Base-by-base conservation (phyloP, 2,329 filamentous ascomycete species). In the Colletotrichum sp. region DNA sequence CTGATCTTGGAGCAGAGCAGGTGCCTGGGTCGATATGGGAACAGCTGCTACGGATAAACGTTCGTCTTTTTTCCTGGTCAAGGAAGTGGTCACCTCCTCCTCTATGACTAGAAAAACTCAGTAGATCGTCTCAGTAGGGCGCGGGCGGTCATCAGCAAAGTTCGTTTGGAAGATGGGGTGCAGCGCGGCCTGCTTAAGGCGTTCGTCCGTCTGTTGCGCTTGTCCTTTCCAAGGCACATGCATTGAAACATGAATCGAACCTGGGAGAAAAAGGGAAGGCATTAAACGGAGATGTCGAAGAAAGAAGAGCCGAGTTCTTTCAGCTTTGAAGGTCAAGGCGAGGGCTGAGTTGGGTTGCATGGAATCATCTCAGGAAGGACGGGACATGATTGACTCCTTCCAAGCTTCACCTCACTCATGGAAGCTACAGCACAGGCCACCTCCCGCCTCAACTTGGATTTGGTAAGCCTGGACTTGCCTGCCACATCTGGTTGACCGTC, bases 251-350 rank as follows among this genome's bases (percentile, higher is more conserved):
- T 55, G 62, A 26, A 57, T 63, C 62, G 63, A 44, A 13, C n/a
- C 49, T 68, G 52, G 24, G 63, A 68, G 34, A 15, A 10, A 16
- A 57, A 28, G 62, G 15, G 68, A 30, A 49, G 18, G 30, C 30
- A 4, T 32, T 21, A 13, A 30, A 36, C 21, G 64, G 49, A 32
- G 16, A 52, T 16, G 59, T 60, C 28, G 26, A 71, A 60, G 59
- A 60, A 2, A 39, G 26, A 36, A 36, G 49, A 30, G 32, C 36
- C 67, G 36, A 28, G 59, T 15, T 21, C 18, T 30, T 44, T 32
- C 60, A 71, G 60, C 62, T 72, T 52, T 75, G 72, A 62, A 26
- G 8, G 60, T 65, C 72, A 67, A 55, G 68, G 68, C 68, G 62
- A 49, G 52, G 2, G 44, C 44, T 49, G 44, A 49, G 18, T 12